Evolutionary conservation across 2,329 filamentous ascomycete genomes (phyloP), one percentile per base, ranked within the genome.

Genomic region (Mycosphaerelloides madeirae): DNA sequence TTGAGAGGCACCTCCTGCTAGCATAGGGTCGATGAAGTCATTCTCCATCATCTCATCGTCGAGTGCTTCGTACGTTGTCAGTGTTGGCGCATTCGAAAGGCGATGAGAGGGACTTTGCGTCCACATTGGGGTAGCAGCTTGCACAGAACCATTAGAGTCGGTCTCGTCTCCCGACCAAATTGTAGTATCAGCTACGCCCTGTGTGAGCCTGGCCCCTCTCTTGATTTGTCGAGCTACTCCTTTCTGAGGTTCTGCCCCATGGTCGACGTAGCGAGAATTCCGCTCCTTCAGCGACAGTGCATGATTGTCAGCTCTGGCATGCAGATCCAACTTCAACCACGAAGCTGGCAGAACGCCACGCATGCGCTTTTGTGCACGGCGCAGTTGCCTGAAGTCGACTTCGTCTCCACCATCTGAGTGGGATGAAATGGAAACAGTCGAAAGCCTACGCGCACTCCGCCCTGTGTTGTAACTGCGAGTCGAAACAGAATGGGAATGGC

Each of bases 301-400:
- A 36, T 6, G 46, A 35, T 18, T 37, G 33, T 16, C 22, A 46
- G 40, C 45, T 20, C 33, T 49, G 47, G 29, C 57, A 31, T 68
- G 62, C n/a, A 61, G 57, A 47, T 75, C 72, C 20, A 75, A 65
- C 39, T 66, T 71, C 39, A 75, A 54, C 70, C 71, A 75, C 1
- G 72, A 75, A 22, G 72, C 72, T 19, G 72, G 72, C 14, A 75
- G 56, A 6, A 75, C 72, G 11, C 72, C 72, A 57, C 62, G 70
- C 37, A 75, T 75, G 29, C 65, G 66, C 42, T 63, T 69, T 8
- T 62, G 58, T 31, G 68, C 66, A 28, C 60, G 53, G 33, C 54
- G 55, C 11, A 73, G 29, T 9, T 57, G 62, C 5, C 46, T 52
- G 6, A 36, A 38, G 22, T 53, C 43, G n/a, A 41, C 22, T 29